Base-by-base conservation (phyloP, 2,329 filamentous ascomycete genomes). In the Aspergillus sp. region DNA sequence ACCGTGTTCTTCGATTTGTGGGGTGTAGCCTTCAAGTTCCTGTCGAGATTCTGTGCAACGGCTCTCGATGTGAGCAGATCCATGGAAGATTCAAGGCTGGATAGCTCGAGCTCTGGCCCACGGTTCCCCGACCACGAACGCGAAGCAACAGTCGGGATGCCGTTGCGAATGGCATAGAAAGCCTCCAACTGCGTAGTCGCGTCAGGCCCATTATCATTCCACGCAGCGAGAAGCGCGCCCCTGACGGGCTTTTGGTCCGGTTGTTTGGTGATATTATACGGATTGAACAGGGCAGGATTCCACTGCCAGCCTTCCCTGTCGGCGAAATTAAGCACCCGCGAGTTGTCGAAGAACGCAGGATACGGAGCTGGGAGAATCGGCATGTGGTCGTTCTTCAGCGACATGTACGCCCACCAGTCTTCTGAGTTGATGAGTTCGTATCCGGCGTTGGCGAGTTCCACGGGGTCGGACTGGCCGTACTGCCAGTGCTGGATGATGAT, bases 401-500 rank as follows among this genome's bases (percentile, higher is more conserved):
- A 79, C 75, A 83, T 81, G 61, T 84, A 84, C 0, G 79, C 80
- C 82, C 80, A 83, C 39, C 73, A 74, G 62, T 84, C 82, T 55
- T 84, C 79, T 0, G 81, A 83, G 64, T 85, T 85, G 39, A 85
- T 73, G 4, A 83, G 75, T 0, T 71, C 70, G 67, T 83, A 83
- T 40, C 77, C 77, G 43, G 80, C 77, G 9, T 72, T 52, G 71
- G 77, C 66, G 70, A 82, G 60, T 73, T 72, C 69, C 37, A 79
- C 70, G 0, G 82, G 80, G 53, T 84, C 78, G 3, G 80, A 82
- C 59, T 83, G 81, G 40, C 79, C 82, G 62, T 75, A 81, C 45
- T 80, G 79, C 82, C 82, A 84, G 63, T 86, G 84, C 66, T 85
- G 82, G 21, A 84, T 74, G 2, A 78, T 79, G 31, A 84, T 76